Conservation (phyloP, 2,329 filamentous ascomycete genomes). For the Xylaria hypoxylon region DNA sequence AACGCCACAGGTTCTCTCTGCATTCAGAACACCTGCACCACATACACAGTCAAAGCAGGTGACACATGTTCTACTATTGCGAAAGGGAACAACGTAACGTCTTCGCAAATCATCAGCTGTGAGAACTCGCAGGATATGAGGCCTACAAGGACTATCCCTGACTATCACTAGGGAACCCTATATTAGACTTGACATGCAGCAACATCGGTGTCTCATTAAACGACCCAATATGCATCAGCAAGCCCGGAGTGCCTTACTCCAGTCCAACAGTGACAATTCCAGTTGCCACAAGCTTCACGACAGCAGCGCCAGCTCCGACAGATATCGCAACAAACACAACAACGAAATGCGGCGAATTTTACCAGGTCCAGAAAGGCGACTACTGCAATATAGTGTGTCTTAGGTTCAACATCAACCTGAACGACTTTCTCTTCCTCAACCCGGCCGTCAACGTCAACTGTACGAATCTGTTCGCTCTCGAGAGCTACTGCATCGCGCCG, state of each 20-base stretch:
- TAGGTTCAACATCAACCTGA: neutral
- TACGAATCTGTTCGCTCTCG: conserved; percentile 18
- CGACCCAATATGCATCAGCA: no score
- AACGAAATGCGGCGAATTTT: conserved; percentile 1
- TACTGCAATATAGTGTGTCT: conserved; percentile 17
- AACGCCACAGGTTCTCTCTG: conserved; percentile 12
- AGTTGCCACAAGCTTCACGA: no score
- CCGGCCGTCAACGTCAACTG: conserved; percentile 16
- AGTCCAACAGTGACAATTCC: no score
- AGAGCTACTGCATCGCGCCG: conserved; percentile 19
- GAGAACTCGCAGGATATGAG: no score
- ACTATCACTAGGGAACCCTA: no score
- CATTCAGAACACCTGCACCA: conserved; percentile 4
- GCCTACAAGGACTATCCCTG: no score
- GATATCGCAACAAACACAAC: conserved; percentile 6
- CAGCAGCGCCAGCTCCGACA: no score
- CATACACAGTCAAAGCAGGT: conserved; percentile 1
- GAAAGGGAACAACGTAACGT: conserved; percentile 10
- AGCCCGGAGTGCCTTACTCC: no score
- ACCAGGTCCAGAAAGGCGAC: neutral
- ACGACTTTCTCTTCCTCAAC: conserved; percentile 17
- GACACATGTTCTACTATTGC: conserved; percentile 8
- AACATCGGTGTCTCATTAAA: no score
- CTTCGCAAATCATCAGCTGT: conserved; percentile 3
- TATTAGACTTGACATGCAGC: no score